Conservation (phyloP, 176 grass and related monocot genomes). For the Eleusine coracana region DNA sequence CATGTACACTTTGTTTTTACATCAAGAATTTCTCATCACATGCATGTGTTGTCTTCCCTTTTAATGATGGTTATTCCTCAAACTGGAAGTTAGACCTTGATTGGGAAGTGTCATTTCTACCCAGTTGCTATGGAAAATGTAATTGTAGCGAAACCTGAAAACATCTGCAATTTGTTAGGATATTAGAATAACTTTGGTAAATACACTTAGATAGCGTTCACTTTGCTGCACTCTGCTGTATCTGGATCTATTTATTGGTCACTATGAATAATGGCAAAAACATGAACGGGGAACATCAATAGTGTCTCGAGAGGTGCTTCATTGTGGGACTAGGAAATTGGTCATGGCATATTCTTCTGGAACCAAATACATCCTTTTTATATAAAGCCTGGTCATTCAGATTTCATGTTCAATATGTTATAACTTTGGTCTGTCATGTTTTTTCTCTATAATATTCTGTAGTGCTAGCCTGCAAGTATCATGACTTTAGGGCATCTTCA, state of each 20-base stretch:
- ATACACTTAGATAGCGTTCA: background rate
- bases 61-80: conserved; percentile 22
- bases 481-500: background rate
- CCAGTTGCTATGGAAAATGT: background rate
- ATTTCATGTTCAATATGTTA: background rate
- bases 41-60: background rate
- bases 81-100: background rate
- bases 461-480: background rate
- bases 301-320: background rate
- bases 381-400: background rate
- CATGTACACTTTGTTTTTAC: background rate
- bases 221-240: conserved; percentile 6
- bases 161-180: conserved; percentile 5
- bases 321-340: conserved; percentile 1
- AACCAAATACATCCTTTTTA: conserved; percentile 1
- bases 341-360: conserved; percentile 8
- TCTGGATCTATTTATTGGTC: background rate
- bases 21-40: background rate
- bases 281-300: background rate
- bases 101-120: background rate
- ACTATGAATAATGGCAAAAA: background rate
- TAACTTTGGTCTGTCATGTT: background rate
- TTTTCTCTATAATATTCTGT: background rate
- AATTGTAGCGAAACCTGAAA: background rate
- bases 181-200: background rate